Evolutionary conservation across 2,329 filamentous ascomycete genomes (phyloP), one percentile per base, ranked within the genome.

Genomic region (Fusarium solani-melongenae): DNA sequence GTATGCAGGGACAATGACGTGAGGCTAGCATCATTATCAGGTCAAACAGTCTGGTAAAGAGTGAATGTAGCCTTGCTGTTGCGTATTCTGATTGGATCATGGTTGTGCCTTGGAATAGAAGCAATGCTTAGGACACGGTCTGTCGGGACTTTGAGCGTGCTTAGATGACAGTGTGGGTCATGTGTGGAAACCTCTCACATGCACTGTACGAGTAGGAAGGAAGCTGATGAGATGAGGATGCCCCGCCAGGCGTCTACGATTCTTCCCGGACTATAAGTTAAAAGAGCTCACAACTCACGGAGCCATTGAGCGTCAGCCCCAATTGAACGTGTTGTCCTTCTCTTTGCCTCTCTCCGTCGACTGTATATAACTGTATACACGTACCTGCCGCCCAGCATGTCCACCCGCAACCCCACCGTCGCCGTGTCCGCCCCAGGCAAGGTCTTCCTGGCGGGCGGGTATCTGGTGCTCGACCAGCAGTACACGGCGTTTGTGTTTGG

Each of bases 361-460:
- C 17, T 12, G 27, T 51, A 12, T 51, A 51, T 20, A 49, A 7
- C 2, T 11, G 4, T 29, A 51, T 31, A 20, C 20, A 51, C 24
- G 12, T 44, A 4, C 17, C 9, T 33, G 53, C 14, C 11, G n/a
- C 29, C 41, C 38, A 57, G 34, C 64, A 76, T 77, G 77, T 59
- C 76, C 46, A 65, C 68, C 46, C 67, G 69, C 36, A 79, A 82
- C 78, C 81, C 82, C 70, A 84, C 85, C 57, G 78, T 83, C 56
- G 92, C 92, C 79, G 90, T 97, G 74, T 98, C 96, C 72, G 96
- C 96, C 24, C 96, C 96, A 20, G 96, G 96, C 77, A 99, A 99
- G 86, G 96, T 99, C 69, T 90, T 99, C 73, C 89, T 98, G 62
- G 94, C 96, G 5, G 96, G 96, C 72, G 96, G 96, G 70, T 99